Conservation (phyloP, 2,329 filamentous ascomycete species). For the Epichloe sp. region DNA sequence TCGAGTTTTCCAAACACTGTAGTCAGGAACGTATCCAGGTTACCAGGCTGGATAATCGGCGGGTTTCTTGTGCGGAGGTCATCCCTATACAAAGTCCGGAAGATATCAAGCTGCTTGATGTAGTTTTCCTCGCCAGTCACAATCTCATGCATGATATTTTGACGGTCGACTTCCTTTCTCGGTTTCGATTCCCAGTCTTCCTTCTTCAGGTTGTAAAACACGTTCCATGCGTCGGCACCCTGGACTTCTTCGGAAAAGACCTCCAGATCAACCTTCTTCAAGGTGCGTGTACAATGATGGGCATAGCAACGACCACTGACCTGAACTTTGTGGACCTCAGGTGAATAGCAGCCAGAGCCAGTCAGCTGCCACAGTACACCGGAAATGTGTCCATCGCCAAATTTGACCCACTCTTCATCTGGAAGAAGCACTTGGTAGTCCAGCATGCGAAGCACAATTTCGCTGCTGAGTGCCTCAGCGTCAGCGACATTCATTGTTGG, state of each 20-base stretch:
- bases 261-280: constrained; percentile 87
- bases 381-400: constrained; percentile 65
- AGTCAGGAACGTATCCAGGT: constrained; percentile 64
- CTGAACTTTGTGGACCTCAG: constrained; percentile 62
- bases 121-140: constrained; percentile 86
- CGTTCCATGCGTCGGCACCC: constrained; percentile 67
- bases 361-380: constrained; percentile 92
- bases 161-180: constrained; percentile 82
- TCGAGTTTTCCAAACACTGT: constrained; percentile 89
- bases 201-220: constrained; percentile 73
- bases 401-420: constrained; percentile 97
- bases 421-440: constrained; percentile 62
- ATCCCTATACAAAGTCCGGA: constrained; percentile 76
- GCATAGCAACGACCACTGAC: constrained; percentile 77
- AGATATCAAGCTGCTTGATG: constrained; percentile 77
- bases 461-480: constrained; percentile 71
- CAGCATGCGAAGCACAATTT: constrained; percentile 71
- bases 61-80: constrained; percentile 60
- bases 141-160: constrained; percentile 92
- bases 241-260: constrained; percentile 57
- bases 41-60: constrained; percentile 66
- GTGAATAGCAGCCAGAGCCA: constrained; percentile 79
- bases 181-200: constrained; percentile 57
- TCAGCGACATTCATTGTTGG: constrained; percentile 98
- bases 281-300: constrained; percentile 79